These are phyloP conservation scores for Fusarium duplospermum DNA, from an alignment of 2,329 filamentous ascomycete species.

Conservation along the genomic window DNA sequence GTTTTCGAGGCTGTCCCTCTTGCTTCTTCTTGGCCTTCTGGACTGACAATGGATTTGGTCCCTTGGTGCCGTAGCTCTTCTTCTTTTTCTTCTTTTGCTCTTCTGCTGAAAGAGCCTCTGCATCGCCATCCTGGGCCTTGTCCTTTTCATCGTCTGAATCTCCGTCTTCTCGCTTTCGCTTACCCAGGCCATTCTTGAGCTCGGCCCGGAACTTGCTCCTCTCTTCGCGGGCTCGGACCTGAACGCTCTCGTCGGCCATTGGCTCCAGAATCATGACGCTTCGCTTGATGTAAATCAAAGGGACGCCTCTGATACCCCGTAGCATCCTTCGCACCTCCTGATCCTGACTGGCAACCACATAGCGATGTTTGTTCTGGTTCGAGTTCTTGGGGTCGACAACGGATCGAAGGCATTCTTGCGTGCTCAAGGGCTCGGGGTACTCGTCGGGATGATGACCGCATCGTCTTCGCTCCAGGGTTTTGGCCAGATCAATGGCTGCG, in stretches of 20 bases:
- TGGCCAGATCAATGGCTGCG: slow-evolving; percentile 78
- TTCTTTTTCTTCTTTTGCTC: slow-evolving; percentile 63
- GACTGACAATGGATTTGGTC: slow-evolving; percentile 76
- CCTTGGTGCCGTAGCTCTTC: slow-evolving; percentile 71
- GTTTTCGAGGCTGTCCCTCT: slow-evolving; percentile 45
- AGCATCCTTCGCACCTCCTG: slow-evolving; percentile 71
- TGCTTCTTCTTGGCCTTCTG: slow-evolving; percentile 73
- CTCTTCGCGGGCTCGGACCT: slow-evolving; percentile 75
- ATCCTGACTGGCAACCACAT: slow-evolving; percentile 82
- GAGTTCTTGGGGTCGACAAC: slow-evolving; percentile 83
- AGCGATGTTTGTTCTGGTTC: slow-evolving; percentile 80
- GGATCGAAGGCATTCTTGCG: slow-evolving; percentile 75
- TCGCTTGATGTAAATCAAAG: slow-evolving; percentile 81
- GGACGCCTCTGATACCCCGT: slow-evolving; percentile 76
- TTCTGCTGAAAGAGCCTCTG: slow-evolving; percentile 12
- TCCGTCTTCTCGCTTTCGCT: slow-evolving; percentile 63
- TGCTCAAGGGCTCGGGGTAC: slow-evolving; percentile 76
- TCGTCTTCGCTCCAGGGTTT: slow-evolving; percentile 78
- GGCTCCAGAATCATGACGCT: slow-evolving; percentile 80
- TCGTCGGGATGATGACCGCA: slow-evolving; percentile 82
- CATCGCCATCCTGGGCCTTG: slow-evolving; percentile 35
- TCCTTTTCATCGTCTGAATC: slow-evolving; percentile 50
- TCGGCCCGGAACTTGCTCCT: slow-evolving; percentile 79
- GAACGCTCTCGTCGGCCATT: slow-evolving; percentile 76
- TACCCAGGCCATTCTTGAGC: slow-evolving; percentile 64